A percentile compares a stretch with the other conserved stretches of the same genome.
Evolutionary conservation across 257 asterid species (phyloP).

Genomic region (Echites panduratus): DNA sequence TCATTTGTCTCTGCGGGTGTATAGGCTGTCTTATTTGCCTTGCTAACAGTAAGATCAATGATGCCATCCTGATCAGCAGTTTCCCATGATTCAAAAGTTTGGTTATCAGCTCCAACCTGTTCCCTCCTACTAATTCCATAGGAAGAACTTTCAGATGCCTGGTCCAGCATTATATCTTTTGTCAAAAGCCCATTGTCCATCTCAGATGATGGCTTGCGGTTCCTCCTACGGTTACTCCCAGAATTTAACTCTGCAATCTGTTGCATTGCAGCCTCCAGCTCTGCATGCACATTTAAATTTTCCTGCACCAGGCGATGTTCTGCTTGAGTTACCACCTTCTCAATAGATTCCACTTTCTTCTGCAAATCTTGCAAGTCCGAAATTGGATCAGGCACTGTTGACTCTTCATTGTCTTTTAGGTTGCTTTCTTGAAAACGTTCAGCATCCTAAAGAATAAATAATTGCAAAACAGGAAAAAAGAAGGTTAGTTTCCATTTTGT

Average conservation of each 20-base stretch:
- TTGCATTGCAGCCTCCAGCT: constrained; percentile 56
- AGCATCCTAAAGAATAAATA: constrained; percentile 35
- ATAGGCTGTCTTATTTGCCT: constrained; percentile 20
- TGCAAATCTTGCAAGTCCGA: constrained; percentile 48
- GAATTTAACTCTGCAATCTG: constrained; percentile 67
- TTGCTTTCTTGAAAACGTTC: constrained; percentile 20
- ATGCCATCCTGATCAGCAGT: constrained; percentile 20
- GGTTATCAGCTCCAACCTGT: constrained; percentile 37
- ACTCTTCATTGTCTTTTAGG: constrained; percentile 24
- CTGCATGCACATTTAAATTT: constrained; percentile 44
- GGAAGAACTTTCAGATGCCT: constrained; percentile 69
- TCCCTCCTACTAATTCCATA: constrained; percentile 53
- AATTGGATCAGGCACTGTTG: constrained; percentile 20
- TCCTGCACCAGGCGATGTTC: constrained; percentile 53
- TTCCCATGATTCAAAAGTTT: constrained; percentile 42
- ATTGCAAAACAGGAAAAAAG: background rate
- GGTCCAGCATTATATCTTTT: constrained; percentile 93
- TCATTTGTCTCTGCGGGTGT: constrained; percentile 22
- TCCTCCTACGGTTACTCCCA: constrained; percentile 47
- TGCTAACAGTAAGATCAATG: constrained; percentile 29
- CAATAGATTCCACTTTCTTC: constrained; percentile 49
- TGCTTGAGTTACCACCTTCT: constrained; percentile 44
- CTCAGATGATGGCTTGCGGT: constrained; percentile 46
- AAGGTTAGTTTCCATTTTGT: background rate
- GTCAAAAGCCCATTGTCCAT: constrained; percentile 59